phyloP scores from a whole-genome alignment of 805 yeast genomes.

The Suhomyces xylopsoci region DNA sequence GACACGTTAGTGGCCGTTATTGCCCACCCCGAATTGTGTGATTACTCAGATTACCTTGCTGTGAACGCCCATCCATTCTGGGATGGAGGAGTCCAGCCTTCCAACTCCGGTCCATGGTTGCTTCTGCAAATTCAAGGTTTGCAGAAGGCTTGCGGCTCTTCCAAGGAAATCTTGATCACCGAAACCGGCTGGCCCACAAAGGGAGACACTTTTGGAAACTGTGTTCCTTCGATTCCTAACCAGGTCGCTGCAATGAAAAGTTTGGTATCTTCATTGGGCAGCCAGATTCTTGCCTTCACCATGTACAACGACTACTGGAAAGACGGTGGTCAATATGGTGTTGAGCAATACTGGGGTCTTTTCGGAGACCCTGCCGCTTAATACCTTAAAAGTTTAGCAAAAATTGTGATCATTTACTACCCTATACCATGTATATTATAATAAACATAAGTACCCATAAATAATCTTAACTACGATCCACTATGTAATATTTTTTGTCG shows the following conservation, averaged over 20 bases:
- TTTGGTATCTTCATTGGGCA: constrained; percentile 45
- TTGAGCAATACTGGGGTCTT: constrained; percentile 63
- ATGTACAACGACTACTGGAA: constrained; percentile 66
- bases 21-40: constrained; percentile 51
- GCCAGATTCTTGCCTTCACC: constrained; percentile 55
- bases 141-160: constrained; percentile 44
- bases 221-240: constrained; percentile 54
- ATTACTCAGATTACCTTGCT: constrained; percentile 58
- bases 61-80: constrained; percentile 68
- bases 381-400: neutral
- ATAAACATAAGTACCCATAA: neutral
- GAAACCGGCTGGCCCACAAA: constrained; percentile 74
- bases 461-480: too few species aligned
- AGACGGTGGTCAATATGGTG: constrained; percentile 50
- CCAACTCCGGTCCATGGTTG: constrained; percentile 54
- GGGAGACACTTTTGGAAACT: constrained; percentile 51
- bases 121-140: constrained; percentile 45
- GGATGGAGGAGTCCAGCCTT: constrained; percentile 52
- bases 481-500: too few species aligned
- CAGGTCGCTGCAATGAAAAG: constrained; percentile 52
- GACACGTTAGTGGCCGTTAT: constrained; percentile 62
- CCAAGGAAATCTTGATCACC: constrained; percentile 49
- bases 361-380: constrained; percentile 20
- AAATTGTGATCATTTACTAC: neutral
- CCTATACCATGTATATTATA: neutral